A percentile compares a stretch with the other conserved stretches of the same genome.
These are phyloP conservation scores for Escovopsis weberi DNA, from an alignment of 2,329 filamentous ascomycete genomes.

Conservation along the genomic window DNA sequence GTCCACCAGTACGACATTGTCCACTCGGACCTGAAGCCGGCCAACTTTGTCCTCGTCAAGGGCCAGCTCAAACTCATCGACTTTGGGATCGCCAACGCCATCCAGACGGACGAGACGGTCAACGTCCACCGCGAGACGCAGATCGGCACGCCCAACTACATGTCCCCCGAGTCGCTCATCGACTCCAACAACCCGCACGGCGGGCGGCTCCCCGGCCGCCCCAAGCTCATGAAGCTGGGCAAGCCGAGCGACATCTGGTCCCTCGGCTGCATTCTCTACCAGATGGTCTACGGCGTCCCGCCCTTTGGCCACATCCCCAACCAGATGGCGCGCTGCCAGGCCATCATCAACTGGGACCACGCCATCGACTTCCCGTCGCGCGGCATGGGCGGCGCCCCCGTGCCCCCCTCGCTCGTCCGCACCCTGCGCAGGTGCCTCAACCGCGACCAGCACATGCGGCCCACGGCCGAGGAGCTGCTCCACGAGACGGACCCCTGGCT, in stretches of 20 bases:
- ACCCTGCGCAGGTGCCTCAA: conserved; percentile 50
- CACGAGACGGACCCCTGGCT: conserved; percentile 46
- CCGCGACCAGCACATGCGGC: conserved; percentile 46
- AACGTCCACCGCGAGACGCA: conserved; percentile 95
- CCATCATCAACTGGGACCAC: conserved; percentile 69
- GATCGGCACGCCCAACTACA: conserved; percentile 94
- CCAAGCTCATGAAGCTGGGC: conserved; percentile 85
- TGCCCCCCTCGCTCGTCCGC: conserved; percentile 43
- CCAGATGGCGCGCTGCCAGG: conserved; percentile 72
- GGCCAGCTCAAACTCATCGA: conserved; percentile 91
- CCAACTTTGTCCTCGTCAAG: conserved; percentile 88
- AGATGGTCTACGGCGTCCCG: conserved; percentile 95
- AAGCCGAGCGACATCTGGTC: conserved; percentile 96
- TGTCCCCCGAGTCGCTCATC: conserved; percentile 88
- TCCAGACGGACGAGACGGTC: conserved; percentile 87
- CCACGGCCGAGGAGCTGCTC: conserved; percentile 49
- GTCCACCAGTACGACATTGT: conserved; percentile 88
- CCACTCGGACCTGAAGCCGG: conserved; percentile 91
- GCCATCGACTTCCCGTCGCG: conserved; percentile 55
- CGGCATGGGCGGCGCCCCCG: conserved; percentile 49
- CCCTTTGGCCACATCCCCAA: conserved; percentile 88
- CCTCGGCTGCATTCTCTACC: conserved; percentile 89
- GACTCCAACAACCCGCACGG: conserved; percentile 60
- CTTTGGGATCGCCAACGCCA: conserved; percentile 96
- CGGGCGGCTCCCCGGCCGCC: conserved; percentile 24